A percentile compares a stretch with the other conserved stretches of the same genome.
These are phyloP conservation scores for Isatis lusitanica DNA, from an alignment of 441 rosid genomes.

Conservation along the genomic window DNA sequence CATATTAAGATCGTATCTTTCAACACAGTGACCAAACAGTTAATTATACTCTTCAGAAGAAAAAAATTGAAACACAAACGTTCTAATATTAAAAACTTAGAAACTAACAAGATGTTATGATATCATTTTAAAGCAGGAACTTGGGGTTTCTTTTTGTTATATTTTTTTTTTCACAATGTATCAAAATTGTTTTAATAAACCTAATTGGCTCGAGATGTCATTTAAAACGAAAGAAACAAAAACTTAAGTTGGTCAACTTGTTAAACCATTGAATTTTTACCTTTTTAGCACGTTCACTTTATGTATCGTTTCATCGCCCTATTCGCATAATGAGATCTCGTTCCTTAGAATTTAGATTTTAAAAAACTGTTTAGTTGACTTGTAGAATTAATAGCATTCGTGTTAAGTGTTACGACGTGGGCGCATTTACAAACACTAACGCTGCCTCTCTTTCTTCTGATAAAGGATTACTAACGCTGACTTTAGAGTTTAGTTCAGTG, in stretches of 20 bases:
- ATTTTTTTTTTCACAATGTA: too few relatives aligned
- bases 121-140: too few relatives aligned
- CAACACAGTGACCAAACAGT: slow-evolving; percentile 11
- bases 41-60: too few relatives aligned
- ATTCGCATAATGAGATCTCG: background rate
- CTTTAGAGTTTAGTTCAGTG: slow-evolving; percentile 1
- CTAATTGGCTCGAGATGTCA: background rate
- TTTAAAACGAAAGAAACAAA: background rate
- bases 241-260: background rate
- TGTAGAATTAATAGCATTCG: slow-evolving; percentile 21
- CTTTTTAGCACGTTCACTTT: background rate
- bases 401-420: slow-evolving; percentile 34
- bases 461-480: slow-evolving; percentile 11
- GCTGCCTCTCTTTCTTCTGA: background rate
- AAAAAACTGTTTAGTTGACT: slow-evolving; percentile 23
- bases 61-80: too few relatives aligned
- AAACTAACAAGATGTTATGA: too few relatives aligned
- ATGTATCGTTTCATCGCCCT: background rate
- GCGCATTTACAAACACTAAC: slow-evolving; percentile 24
- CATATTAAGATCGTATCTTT: slow-evolving; percentile 29
- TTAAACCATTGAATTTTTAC: background rate
- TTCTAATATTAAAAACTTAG: too few relatives aligned
- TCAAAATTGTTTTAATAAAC: too few relatives aligned
- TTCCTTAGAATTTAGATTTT: background rate
- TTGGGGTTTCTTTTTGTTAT: too few relatives aligned